phyloP scores from a whole-genome alignment of 495 filamentous ascomycete species.

The Massariosphaeria phaeospora region DNA sequence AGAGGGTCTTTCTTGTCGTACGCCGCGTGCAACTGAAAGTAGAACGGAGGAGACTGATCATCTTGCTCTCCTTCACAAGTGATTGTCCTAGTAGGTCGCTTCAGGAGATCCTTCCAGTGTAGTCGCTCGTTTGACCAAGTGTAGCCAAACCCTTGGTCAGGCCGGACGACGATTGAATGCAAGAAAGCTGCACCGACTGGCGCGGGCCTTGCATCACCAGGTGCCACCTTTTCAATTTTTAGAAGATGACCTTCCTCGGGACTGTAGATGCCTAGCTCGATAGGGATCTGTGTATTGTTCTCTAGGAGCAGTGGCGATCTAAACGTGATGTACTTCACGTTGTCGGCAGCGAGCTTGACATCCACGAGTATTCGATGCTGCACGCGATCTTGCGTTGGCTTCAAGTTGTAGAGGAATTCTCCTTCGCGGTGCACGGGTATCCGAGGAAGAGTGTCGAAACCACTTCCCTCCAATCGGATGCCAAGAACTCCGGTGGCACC shows the following conservation, averaged over 20 bases:
- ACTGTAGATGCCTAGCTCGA: slow-evolving; percentile 91
- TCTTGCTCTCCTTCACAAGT: slow-evolving; percentile 79
- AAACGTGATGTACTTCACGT: slow-evolving; percentile 96
- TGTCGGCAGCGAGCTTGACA: slow-evolving; percentile 81
- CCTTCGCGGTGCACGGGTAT: slow-evolving; percentile 92
- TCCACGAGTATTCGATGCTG: slow-evolving; percentile 89
- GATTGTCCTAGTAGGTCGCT: slow-evolving; percentile 73
- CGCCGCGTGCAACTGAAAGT: slow-evolving; percentile 86
- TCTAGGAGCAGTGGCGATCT: slow-evolving; percentile 93
- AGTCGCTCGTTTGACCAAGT: slow-evolving; percentile 84
- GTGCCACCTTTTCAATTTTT: slow-evolving; percentile 96
- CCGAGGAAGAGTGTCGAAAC: slow-evolving; percentile 81
- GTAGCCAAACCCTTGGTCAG: slow-evolving; percentile 95
- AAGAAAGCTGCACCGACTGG: slow-evolving; percentile 88
- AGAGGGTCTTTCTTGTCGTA: slow-evolving; percentile 77
- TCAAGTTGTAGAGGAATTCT: slow-evolving; percentile 79
- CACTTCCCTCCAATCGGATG: slow-evolving; percentile 82
- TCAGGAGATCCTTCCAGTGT: slow-evolving; percentile 88
- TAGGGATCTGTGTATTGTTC: slow-evolving; percentile 93
- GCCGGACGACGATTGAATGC: slow-evolving; percentile 84
- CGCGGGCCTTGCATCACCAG: slow-evolving; percentile 83
- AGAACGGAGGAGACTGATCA: slow-evolving; percentile 76
- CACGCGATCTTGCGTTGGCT: slow-evolving; percentile 74
- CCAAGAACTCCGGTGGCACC: slow-evolving; percentile 70
- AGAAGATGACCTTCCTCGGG: slow-evolving; percentile 81